Base-by-base conservation (phyloP, 768 basidiomycete genomes). In the Rossbeevera mucosa region DNA sequence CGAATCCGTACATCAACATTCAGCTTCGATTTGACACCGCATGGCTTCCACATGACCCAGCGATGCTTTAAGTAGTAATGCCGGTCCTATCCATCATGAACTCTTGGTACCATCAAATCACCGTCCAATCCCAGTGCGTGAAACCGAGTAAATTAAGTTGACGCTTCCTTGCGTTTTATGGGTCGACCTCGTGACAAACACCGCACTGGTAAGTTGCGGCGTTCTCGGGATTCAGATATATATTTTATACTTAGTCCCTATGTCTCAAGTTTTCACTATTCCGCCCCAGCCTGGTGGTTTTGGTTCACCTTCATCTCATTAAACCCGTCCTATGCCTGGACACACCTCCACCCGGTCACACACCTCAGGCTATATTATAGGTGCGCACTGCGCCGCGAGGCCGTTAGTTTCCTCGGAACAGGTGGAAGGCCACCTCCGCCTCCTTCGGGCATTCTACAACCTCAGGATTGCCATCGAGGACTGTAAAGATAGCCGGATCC, bases 361-460 rank as follows among this genome's bases (percentile, higher is more conserved):
- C 1, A n/a, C 16, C 3, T n/a, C n/a, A n/a, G n/a, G n/a, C n/a
- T 70, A 58, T 50, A 38, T 52, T 26, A 53, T 69, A 9, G 70
- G 64, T 5, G 47, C 54, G 20, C 60, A 58, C 7, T 53, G 28
- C 30, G 25, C 51, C 18, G 22, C 48, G 5, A 50, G 54, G 7
- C 67, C 72, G 3, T 63, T 72, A 5, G 72, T 74, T n/a, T 57
- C 60, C 7, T 31, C 59, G 14, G 50, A 55, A 38, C 62, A 74
- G n/a, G 59, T 72, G 5, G 68, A 64, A 46, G 64, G 63, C 2
- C 73, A 74, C 47, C 62, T 73, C 14, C 61, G 59, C 12, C 68
- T 73, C 26, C 63, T 73, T 22, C 57, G 63, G 16, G 58, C 62
- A n/a, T 72, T 73, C 53, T 48, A 66, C 31, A 58, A 64, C 14